Evolutionary conservation across 768 basidiomycete genomes (phyloP).

Genomic region (Cystobasidium onofrii): DNA sequence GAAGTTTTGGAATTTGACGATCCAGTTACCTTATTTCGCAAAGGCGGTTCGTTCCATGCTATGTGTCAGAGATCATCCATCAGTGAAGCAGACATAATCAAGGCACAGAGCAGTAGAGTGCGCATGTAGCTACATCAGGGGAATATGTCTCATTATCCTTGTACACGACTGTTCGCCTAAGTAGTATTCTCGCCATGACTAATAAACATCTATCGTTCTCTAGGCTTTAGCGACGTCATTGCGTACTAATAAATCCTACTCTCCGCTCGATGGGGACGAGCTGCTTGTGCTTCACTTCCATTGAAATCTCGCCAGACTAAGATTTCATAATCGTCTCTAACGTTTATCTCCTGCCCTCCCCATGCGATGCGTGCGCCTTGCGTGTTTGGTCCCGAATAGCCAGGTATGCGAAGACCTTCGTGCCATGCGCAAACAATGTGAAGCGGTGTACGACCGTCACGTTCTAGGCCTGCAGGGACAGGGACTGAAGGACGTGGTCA

Average conservation of each 20-base stretch:
- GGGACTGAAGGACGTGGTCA: background rate
- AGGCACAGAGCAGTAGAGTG: background rate
- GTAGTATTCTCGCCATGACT: no score
- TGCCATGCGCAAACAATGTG: slow-evolving; percentile 22
- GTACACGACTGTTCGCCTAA: no score
- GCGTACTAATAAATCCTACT: background rate
- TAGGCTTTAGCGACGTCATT: background rate
- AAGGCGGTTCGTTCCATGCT: slow-evolving; percentile 38
- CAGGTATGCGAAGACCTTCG: slow-evolving; percentile 22
- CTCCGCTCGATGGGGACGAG: background rate
- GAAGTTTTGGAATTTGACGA: slow-evolving; percentile 37
- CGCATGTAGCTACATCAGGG: background rate
- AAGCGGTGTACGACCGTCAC: slow-evolving; percentile 30
- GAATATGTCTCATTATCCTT: background rate
- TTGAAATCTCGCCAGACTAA: slow-evolving; percentile 19
- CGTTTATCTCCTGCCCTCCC: slow-evolving; percentile 16
- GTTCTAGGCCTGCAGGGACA: slow-evolving; percentile 20
- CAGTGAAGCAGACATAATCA: slow-evolving; percentile 7
- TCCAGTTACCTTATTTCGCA: slow-evolving; percentile 37
- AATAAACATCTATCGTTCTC: no score
- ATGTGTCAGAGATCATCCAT: slow-evolving; percentile 32
- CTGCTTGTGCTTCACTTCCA: slow-evolving; percentile 46
- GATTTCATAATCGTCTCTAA: background rate
- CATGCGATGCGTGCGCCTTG: slow-evolving; percentile 13
- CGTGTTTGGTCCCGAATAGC: slow-evolving; percentile 24